Percentiles rank a stretch among this genome's conserved stretches.
Evolutionary conservation across 2,329 filamentous ascomycete species (phyloP).

Genomic region (Xylaria arbuscula): DNA sequence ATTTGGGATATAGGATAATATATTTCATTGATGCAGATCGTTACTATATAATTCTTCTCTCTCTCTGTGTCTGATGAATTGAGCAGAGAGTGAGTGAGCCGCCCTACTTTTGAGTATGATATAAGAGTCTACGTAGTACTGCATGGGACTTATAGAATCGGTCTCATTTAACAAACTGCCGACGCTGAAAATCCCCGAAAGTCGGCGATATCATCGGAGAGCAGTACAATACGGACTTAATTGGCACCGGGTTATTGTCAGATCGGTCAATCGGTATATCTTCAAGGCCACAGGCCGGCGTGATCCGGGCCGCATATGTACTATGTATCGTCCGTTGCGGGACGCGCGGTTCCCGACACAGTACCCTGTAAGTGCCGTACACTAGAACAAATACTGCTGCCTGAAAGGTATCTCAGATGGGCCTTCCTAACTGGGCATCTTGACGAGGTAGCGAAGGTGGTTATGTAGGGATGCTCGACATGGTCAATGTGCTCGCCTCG

Average conservation of each 20-base stretch:
- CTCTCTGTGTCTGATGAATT: neutral
- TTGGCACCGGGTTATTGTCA: too few relatives aligned
- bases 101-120: too few relatives aligned
- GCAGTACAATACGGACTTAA: too few relatives aligned
- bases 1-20: neutral
- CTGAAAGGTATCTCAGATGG: neutral
- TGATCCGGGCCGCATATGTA: neutral
- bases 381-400: conserved; percentile 1
- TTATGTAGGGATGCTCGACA: conserved; percentile 4
- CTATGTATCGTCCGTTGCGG: neutral
- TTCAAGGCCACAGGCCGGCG: too few relatives aligned
- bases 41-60: neutral
- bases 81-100: neutral
- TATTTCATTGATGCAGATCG: neutral
- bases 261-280: too few relatives aligned
- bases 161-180: too few relatives aligned
- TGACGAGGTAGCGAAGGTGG: neutral
- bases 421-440: neutral
- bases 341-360: conserved; percentile 6
- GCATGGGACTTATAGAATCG: too few relatives aligned
- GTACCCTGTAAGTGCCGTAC: neutral
- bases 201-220: too few relatives aligned
- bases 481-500: neutral
- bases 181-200: too few relatives aligned
- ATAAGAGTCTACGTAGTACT: too few relatives aligned